Conservation (phyloP, 2,329 filamentous ascomycete species). For the Cadophora sp. region DNA sequence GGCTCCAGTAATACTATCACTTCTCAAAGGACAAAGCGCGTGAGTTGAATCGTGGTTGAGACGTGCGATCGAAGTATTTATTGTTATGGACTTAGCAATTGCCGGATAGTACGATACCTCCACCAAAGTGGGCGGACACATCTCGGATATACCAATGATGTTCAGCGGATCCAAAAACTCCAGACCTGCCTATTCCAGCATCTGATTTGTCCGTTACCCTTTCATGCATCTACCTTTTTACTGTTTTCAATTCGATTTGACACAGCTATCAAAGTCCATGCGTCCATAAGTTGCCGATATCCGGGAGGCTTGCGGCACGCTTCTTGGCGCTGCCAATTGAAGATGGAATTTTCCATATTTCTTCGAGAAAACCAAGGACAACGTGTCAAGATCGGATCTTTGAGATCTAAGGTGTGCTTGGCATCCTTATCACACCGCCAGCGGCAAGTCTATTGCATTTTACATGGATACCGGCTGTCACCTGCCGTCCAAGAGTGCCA, state of each 20-base stretch:
- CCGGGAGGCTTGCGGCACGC: neutral
- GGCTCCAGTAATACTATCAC: neutral
- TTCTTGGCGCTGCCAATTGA: neutral
- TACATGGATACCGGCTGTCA: constrained; percentile 6
- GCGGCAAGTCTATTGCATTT: constrained; percentile 1
- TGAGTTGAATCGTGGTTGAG: neutral
- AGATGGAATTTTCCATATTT: neutral
- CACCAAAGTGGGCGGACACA: neutral
- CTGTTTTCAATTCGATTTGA: neutral
- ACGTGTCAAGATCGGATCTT: constrained; percentile 2
- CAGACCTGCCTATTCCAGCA: neutral
- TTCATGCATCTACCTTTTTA: neutral
- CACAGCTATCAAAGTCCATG: neutral
- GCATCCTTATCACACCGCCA: constrained; percentile 5
- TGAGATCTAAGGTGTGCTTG: neutral
- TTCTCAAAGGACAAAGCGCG: neutral
- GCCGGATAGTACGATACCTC: neutral
- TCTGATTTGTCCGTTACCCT: neutral
- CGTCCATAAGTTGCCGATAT: constrained; percentile 8
- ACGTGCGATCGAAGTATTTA: neutral
- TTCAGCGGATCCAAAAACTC: constrained; percentile 2
- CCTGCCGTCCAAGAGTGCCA: constrained; percentile 14
- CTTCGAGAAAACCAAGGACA: constrained; percentile 1
- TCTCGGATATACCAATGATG: neutral
- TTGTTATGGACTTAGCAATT: neutral